Conservation (phyloP, 1,139 yeast genomes). For the Lodderomyces margitis region DNA sequence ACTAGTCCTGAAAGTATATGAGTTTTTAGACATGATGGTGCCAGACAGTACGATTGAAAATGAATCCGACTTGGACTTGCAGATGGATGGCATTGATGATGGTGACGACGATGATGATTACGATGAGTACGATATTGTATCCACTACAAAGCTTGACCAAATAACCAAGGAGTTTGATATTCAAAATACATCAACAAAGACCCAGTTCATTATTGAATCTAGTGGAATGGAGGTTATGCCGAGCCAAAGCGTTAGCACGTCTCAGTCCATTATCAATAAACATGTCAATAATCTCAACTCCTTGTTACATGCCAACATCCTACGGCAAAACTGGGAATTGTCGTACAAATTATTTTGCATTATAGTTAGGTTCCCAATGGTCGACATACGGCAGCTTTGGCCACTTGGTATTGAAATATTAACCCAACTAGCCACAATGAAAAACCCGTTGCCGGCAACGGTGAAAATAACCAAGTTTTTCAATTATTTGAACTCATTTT, state of each 20-base stretch:
- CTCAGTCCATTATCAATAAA: slow-evolving; percentile 17
- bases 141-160: slow-evolving; percentile 15
- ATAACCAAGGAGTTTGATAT: slow-evolving; percentile 22
- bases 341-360: slow-evolving; percentile 54
- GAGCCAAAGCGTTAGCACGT: slow-evolving; percentile 7
- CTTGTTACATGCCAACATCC: slow-evolving; percentile 37
- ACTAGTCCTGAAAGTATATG: slow-evolving; percentile 7
- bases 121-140: slow-evolving; percentile 10
- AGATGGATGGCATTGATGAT: slow-evolving; percentile 12
- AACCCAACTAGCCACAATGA: slow-evolving; percentile 4
- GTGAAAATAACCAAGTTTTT: slow-evolving; percentile 32
- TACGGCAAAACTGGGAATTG: slow-evolving; percentile 49
- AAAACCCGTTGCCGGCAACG: neutral
- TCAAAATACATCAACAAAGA: slow-evolving; percentile 22
- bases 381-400: slow-evolving; percentile 59
- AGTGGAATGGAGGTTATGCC: slow-evolving; percentile 36
- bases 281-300: slow-evolving; percentile 33
- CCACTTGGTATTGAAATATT: slow-evolving; percentile 50
- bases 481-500: slow-evolving; percentile 35
- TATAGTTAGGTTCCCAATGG: slow-evolving; percentile 44
- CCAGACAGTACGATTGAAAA: slow-evolving; percentile 10
- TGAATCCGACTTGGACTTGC: neutral
- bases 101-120: slow-evolving; percentile 14
- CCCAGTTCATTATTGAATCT: slow-evolving; percentile 23
- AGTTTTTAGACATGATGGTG: slow-evolving; percentile 11